phyloP scores from a whole-genome alignment of 495 filamentous ascomycete species.

The Daldinia decipiens region DNA sequence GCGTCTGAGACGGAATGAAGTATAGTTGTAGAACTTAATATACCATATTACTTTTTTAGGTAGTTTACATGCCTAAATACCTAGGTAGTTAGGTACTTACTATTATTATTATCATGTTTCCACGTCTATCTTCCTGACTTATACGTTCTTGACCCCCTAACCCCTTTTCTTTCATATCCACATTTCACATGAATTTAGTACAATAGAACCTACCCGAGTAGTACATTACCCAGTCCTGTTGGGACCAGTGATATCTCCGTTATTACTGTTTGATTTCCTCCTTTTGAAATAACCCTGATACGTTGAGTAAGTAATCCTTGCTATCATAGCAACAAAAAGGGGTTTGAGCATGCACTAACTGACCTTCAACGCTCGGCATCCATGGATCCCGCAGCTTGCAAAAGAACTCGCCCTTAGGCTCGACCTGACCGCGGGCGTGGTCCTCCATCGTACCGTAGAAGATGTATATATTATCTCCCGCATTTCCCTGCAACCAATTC shows the following conservation, averaged over 20 bases:
- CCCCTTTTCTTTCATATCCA: neutral
- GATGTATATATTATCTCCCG: slow-evolving; percentile 69
- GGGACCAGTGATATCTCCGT: neutral
- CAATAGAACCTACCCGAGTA: neutral
- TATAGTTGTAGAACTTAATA: neutral
- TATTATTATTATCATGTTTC: neutral
- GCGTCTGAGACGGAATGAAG: neutral
- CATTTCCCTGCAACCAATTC: slow-evolving; percentile 55
- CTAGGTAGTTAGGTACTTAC: too few relatives aligned
- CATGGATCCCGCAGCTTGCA: slow-evolving; percentile 65
- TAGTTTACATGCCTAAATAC: too few relatives aligned
- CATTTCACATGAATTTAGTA: neutral
- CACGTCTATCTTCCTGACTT: neutral
- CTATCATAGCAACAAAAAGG: neutral
- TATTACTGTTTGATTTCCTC: slow-evolving; percentile 2
- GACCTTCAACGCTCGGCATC: slow-evolving; percentile 71
- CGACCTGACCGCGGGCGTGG: slow-evolving; percentile 56
- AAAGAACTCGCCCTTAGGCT: slow-evolving; percentile 77
- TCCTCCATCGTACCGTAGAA: slow-evolving; percentile 73
- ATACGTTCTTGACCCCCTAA: neutral
- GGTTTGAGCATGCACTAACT: slow-evolving; percentile 31
- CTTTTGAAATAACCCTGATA: neutral
- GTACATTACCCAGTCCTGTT: neutral
- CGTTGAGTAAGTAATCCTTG: neutral
- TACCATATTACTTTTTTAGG: neutral